Evolutionary conservation across 129 eudicot genomes (phyloP), one percentile per base, ranked within the genome.

Genomic region (Sambucus nigra): DNA sequence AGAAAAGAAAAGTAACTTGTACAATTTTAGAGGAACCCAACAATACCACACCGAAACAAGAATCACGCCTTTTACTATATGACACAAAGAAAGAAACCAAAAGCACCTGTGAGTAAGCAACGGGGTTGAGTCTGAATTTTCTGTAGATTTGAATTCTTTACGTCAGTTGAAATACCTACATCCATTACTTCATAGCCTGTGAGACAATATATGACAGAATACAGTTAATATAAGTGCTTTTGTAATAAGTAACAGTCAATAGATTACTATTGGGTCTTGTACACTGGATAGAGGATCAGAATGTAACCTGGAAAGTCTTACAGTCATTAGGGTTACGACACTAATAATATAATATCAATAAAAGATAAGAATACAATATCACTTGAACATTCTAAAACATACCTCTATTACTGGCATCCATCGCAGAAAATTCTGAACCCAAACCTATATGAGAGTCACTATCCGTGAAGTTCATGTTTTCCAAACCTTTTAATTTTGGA

Each of bases 61-160:
- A 2, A 28, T 17, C 21, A 46, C 44, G 22, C 16, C 26, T 19
- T n/a, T 17, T 40, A 29, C 29, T 47, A 47, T 9, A 48, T 18
- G 47, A 47, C 46, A 9, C 22, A 22, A 22, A 61, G 33, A 24
- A 33, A 53, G 31, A 51, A 60, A 61, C 22, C 31, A 1, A 27
- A 40, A 50, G 32, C 47, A 70, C 86, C 86, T 74, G 81, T 32
- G 23, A 58, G 78, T 65, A 74, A 26, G 3, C 64, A 68, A 50
- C 69, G 52, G 28, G 61, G 63, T 61, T 60, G 83, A 52, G 67
- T 73, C 65, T 61, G 73, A 60, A 64, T n/a, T n/a, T n/a, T n/a
- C n/a, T n/a, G 39, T 20, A 35, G 26, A 63, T 46, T 29, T 25
- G 40, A 60, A 64, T 56, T 69, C 57, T 70, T 69, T 18, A 44